Base-by-base conservation (phyloP, 2,329 filamentous ascomycete genomes). In the Mollisiaceae sp. region DNA sequence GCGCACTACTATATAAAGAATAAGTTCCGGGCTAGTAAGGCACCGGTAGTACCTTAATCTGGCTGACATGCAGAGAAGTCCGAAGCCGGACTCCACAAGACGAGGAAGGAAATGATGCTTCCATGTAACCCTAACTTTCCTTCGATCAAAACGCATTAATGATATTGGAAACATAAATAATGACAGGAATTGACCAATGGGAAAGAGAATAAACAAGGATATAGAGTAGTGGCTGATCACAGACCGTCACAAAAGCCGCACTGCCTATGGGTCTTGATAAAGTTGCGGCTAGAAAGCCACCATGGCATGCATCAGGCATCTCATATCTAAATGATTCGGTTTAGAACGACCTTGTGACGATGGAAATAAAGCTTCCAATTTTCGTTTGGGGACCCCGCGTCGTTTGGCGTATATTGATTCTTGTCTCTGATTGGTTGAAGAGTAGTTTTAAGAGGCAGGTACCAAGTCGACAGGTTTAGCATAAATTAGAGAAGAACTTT, bases 381-480 rank as follows among this genome's bases (percentile, higher is more conserved):
- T 58, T 6, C 27, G 22, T 38, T 47, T 65, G 59, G 22, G 24
- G 57, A 59, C 60, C 65, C 60, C 66, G 62, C 60, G 39, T 20
- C 50, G 65, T 69, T 64, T 66, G 47, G 47, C 45, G 55, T 67
- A 60, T 4, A 68, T 54, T 61, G 43, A 18, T 32, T 59, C 20
- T 52, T 54, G 20, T 36, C 5, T 43, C 12, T 41, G 56, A 58
- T 66, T 65, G 63, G 63, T 20, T 24, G n/a, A 18, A 22, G n/a
- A 20, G 47, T 36, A 54, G 41, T 20, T 20, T 24, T 41, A 27
- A 32, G 43, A 58, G 54, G 56, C 59, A 27, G 22, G n/a, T 62
- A 63, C 59, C 62, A 38, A 67, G 50, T 18, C 41, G 55, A 32
- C 12, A 41, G 56, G 45, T 70, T 70, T 68, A 70, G 66, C 41